Conservation (phyloP, 139 green algal species). For the Eudorina sp. region DNA sequence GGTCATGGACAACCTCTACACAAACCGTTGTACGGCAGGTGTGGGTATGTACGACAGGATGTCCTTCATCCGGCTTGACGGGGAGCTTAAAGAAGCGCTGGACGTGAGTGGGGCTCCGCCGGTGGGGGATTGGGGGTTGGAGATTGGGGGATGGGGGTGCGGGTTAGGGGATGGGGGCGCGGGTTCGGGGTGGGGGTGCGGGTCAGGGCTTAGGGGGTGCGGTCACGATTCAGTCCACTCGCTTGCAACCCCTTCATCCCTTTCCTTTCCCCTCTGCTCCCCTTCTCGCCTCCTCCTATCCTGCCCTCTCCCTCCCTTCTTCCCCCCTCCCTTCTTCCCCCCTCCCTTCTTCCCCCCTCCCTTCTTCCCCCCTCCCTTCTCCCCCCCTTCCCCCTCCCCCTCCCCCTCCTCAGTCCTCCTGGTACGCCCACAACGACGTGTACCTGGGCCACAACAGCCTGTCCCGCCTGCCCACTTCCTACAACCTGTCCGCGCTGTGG, state of each 20-base stretch:
- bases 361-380: not conserved
- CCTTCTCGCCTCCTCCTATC: no score
- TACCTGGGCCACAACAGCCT: constrained; percentile 12
- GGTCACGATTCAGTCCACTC: no score
- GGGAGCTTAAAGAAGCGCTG: constrained; percentile 22
- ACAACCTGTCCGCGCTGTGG: constrained; percentile 40
- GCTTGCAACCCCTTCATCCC: no score
- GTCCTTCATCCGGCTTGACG: not conserved
- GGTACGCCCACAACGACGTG: constrained; percentile 30
- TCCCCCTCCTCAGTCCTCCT: constrained; percentile 1
- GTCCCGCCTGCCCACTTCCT: not conserved
- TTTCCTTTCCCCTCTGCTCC: no score
- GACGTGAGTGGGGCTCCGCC: not conserved
- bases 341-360: not conserved
- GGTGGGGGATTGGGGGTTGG: not conserved
- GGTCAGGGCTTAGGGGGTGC: no score
- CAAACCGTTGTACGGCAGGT: not conserved
- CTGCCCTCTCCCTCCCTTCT: not conserved
- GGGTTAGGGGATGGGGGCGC: no score
- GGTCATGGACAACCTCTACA: constrained; percentile 46
- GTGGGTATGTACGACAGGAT: constrained; percentile 2
- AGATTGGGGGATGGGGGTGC: no score
- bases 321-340: not conserved
- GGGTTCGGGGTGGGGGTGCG: no score
- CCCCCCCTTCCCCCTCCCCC: not conserved